phyloP scores from a whole-genome alignment of 208 protist genomes.

The Phytomonas sp. region DNA sequence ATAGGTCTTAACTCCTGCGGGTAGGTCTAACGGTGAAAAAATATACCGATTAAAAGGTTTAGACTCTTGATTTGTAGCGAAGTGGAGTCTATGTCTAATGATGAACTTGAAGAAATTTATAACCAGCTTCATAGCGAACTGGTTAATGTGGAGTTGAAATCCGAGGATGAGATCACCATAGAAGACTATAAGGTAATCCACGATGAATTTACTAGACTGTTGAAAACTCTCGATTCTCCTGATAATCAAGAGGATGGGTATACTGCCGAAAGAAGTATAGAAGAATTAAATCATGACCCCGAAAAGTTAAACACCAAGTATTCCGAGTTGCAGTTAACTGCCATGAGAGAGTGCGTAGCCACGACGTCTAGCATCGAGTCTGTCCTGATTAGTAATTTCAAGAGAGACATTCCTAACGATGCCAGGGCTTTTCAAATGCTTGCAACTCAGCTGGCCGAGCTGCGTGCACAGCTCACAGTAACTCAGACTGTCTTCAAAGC shows the following conservation, averaged over 20 bases:
- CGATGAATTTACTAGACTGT: not conserved
- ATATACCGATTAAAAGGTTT: not conserved
- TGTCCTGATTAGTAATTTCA: not conserved
- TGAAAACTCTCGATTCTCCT: not conserved
- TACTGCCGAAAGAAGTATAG: not conserved
- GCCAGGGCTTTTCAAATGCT: constrained; percentile 18
- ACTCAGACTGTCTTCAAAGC: constrained; percentile 32
- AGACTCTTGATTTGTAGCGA: not conserved
- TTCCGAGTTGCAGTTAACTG: not conserved
- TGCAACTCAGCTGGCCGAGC: constrained; percentile 38
- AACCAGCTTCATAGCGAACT: not conserved
- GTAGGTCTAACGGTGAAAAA: not conserved
- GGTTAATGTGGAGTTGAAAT: not conserved
- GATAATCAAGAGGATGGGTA: not conserved
- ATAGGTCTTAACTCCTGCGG: not conserved
- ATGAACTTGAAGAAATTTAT: not conserved
- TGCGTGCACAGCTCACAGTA: constrained; percentile 40
- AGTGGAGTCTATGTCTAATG: not conserved
- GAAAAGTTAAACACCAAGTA: not conserved
- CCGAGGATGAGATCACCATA: constrained; percentile 1
- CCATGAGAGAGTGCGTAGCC: not conserved
- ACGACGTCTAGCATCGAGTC: not conserved
- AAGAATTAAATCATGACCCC: not conserved
- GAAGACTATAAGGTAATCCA: not conserved
- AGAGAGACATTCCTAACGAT: not conserved